Percentiles rank a stretch among this genome's conserved stretches.
Evolutionary conservation across 1,284 basidiomycete species (phyloP).

Genomic region (Wolfiporia cocos): DNA sequence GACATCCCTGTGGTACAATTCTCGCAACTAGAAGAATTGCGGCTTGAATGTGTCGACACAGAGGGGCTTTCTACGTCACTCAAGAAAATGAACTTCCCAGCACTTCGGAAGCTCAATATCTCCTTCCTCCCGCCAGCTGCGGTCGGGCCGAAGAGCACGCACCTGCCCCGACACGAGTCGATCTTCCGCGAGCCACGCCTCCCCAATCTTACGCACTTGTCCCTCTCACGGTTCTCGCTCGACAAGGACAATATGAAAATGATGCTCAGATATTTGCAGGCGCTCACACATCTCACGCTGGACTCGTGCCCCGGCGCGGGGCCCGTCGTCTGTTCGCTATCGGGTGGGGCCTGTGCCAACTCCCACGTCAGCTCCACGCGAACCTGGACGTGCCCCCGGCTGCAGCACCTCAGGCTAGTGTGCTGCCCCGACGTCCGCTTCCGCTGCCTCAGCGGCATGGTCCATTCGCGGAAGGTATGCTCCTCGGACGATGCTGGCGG

Average conservation of each 20-base stretch:
- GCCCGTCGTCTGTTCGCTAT: constrained; percentile 24
- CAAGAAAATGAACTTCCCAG: constrained; percentile 10
- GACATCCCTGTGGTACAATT: constrained; percentile 1
- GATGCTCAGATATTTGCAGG: constrained; percentile 35
- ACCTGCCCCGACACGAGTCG: constrained; percentile 29
- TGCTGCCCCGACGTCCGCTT: constrained; percentile 39
- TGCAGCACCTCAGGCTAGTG: constrained; percentile 44
- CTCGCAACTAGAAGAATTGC: constrained; percentile 8
- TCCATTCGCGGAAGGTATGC: constrained; percentile 4
- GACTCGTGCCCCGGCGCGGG: constrained; percentile 26
- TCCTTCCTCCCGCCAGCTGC: constrained; percentile 3
- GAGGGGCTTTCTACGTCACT: constrained; percentile 9
- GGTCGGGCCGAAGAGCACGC: not conserved
- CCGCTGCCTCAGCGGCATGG: constrained; percentile 6
- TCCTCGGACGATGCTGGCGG: not conserved
- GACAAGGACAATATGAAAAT: constrained; percentile 19
- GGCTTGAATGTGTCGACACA: constrained; percentile 8
- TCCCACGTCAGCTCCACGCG: constrained; percentile 13
- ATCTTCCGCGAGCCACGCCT: constrained; percentile 39
- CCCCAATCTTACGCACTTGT: constrained; percentile 28
- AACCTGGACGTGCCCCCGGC: constrained; percentile 38
- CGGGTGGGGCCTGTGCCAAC: constrained; percentile 16
- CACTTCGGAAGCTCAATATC: constrained; percentile 8
- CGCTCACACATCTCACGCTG: constrained; percentile 29
- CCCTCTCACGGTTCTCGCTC: constrained; percentile 27